Evolutionary conservation across 306 rosid species (phyloP), one percentile per base, ranked within the genome.

Genomic region (Crotalaria pallida): DNA sequence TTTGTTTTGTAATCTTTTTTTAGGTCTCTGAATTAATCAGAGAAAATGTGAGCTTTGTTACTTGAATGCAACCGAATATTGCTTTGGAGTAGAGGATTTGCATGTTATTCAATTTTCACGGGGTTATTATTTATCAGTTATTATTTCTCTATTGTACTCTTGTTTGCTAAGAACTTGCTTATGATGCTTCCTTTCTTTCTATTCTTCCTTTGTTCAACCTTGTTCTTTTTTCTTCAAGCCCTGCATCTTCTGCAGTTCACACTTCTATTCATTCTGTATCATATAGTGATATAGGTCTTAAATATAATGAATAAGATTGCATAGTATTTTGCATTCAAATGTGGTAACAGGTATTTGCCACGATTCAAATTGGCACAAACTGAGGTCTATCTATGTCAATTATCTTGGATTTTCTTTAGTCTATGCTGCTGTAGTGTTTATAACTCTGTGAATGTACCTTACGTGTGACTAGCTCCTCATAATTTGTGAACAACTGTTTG

Each of bases 281-380:
- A 29, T n/a, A n/a, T n/a, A n/a, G n/a, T n/a, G n/a, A n/a, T n/a
- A n/a, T 50, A 29, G 31, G 12, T 58, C 64, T 65, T 65, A 19
- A 26, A 52, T 51, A 43, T 41, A 61, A 38, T 55, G 57, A 49
- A 52, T 41, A 21, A 65, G 72, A 66, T 67, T 66, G 34, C 64
- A 27, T 59, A 27, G 55, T 41, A 49, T 65, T 70, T 41, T 53
- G 27, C 71, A 18, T 43, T 1, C 3, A n/a, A 61, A 60, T 60
- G 26, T 71, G 8, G 48, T 44, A 10, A 16, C 16, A 55, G 61
- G 49, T 67, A 23, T 38, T 26, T 57, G 48, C 66, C n/a, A 10
- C 68, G 45, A 31, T 61, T 64, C 68, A 23, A 57, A 41, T 43
- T 74, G 41, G 58, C 36, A 47, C 36, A 58, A 58, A 58, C 18